Evolutionary conservation across 768 basidiomycete species (phyloP).

Genomic region (Tulasnella sp.): DNA sequence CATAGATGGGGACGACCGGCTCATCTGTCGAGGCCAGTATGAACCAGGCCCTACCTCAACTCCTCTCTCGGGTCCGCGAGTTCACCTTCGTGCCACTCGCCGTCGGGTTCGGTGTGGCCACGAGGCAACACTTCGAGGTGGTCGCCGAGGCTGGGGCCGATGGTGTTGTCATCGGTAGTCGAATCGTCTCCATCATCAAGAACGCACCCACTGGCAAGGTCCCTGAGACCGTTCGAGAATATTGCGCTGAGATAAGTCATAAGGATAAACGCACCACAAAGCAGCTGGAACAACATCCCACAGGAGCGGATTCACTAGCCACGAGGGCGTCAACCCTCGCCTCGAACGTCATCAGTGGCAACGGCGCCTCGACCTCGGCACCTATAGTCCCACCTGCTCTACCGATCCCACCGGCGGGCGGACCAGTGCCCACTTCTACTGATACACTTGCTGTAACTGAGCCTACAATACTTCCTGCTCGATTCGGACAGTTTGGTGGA

Average conservation of each 20-base stretch:
- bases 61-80: slow-evolving; percentile 72
- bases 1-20: slow-evolving; percentile 96
- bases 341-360: slow-evolving; percentile 20
- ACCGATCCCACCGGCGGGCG: slow-evolving; percentile 28
- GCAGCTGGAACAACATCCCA: not conserved
- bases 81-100: slow-evolving; percentile 75
- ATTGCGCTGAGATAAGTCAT: slow-evolving; percentile 59
- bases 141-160: slow-evolving; percentile 86
- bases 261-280: slow-evolving; percentile 24
- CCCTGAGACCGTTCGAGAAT: slow-evolving; percentile 50
- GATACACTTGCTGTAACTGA: slow-evolving; percentile 28
- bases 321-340: not conserved
- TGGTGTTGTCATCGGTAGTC: slow-evolving; percentile 88
- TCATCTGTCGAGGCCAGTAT: slow-evolving; percentile 65
- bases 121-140: slow-evolving; percentile 74
- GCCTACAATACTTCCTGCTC: slow-evolving; percentile 49
- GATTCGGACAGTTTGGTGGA: slow-evolving; percentile 94
- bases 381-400: slow-evolving; percentile 22
- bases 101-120: slow-evolving; percentile 95
- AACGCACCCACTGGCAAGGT: slow-evolving; percentile 33
- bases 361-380: slow-evolving; percentile 20
- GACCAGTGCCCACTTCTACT: slow-evolving; percentile 21
- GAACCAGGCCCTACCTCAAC: slow-evolving; percentile 68
- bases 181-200: slow-evolving; percentile 73
- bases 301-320: slow-evolving; percentile 18